These are phyloP conservation scores for Phlebiopsis gigantea DNA, from an alignment of 768 basidiomycete genomes.

Conservation along the genomic window DNA sequence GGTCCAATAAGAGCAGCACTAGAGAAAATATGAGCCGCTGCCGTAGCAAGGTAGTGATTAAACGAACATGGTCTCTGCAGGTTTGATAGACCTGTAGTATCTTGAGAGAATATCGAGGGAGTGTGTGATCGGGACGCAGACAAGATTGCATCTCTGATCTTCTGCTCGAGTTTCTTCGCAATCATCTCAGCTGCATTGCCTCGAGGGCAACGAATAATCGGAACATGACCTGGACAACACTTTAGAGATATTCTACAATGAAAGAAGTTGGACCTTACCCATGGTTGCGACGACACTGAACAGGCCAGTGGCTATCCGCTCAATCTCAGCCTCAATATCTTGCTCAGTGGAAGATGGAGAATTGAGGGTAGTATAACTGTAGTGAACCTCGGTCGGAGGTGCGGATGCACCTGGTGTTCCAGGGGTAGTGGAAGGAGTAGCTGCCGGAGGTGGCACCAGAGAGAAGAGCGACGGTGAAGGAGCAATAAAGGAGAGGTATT, in stretches of 20 bases:
- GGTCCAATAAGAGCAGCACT: conserved; percentile 93
- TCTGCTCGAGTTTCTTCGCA: conserved; percentile 91
- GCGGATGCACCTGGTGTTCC: conserved; percentile 30
- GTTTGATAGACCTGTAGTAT: conserved; percentile 76
- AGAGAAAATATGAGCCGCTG: conserved; percentile 10
- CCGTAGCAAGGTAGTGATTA: conserved; percentile 3
- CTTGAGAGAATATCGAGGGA: conserved; percentile 70
- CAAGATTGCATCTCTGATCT: conserved; percentile 81
- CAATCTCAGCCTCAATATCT: conserved; percentile 90
- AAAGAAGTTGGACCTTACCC: conserved; percentile 42
- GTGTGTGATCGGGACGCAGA: conserved; percentile 59
- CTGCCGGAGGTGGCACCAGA: conserved; percentile 52
- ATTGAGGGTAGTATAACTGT: conserved; percentile 85
- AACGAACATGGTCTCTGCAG: conserved; percentile 80
- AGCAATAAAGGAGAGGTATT: conserved; percentile 93
- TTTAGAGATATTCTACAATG: not conserved
- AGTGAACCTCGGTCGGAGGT: conserved; percentile 32
- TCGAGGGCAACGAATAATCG: conserved; percentile 89
- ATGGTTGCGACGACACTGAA: conserved; percentile 89
- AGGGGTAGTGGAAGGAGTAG: conserved; percentile 28
- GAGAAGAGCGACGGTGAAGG: conserved; percentile 94
- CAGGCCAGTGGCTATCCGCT: conserved; percentile 82
- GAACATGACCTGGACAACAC: conserved; percentile 67
- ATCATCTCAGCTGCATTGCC: conserved; percentile 99
- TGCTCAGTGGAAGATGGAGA: conserved; percentile 86